Base-by-base conservation (phyloP, 768 basidiomycete genomes). In the Boletus rufocinnamomeus region DNA sequence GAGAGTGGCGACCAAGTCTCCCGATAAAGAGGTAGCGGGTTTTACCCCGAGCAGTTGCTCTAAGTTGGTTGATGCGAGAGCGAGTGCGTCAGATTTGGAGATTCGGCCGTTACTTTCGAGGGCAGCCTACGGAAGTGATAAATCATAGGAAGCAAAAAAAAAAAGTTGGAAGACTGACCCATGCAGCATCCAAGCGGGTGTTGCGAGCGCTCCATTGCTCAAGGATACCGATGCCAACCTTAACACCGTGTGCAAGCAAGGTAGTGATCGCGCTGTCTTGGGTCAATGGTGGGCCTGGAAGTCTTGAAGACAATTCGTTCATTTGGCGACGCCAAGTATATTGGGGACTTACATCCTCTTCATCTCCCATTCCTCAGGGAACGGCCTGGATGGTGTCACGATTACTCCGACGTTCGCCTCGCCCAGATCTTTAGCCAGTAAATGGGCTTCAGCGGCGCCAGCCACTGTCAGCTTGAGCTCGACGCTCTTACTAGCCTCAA, bases 161-260 rank as follows among this genome's bases (percentile, higher is more conserved):
- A 63, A 17, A 56, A n/a, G 32, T 8, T 7, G 1, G 41, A 54
- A 40, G 50, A 75, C 84, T 64, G 60, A 88, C 90, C 93, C 94
- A 95, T 44, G 84, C 89, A 32, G 85, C 74, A 62, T 96, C 93
- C 63, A 93, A 90, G 17, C 88, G 83, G 11, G 88, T 79, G 67
- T 88, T 92, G 27, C 90, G 83, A 8, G 89, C 87, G 28, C 81
- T 78, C 88, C 87, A 93, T 41, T 82, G 81, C 59, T 85, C 84
- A 46, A 79, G 72, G 47, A 86, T 77, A 19, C 88, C 89, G 48
- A 93, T 67, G 9, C 84, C 90, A 34, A 92, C 85, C 6, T 83
- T 84, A 17, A 97, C 89, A 28, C 85, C 86, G 45, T 89, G 82
- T 3, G 77, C 76, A 19, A 87, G 69, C 23, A 98, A 81, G 52